These are phyloP conservation scores for Cochliopodium minus DNA, from an alignment of 208 protist genomes.

Conservation along the genomic window DNA sequence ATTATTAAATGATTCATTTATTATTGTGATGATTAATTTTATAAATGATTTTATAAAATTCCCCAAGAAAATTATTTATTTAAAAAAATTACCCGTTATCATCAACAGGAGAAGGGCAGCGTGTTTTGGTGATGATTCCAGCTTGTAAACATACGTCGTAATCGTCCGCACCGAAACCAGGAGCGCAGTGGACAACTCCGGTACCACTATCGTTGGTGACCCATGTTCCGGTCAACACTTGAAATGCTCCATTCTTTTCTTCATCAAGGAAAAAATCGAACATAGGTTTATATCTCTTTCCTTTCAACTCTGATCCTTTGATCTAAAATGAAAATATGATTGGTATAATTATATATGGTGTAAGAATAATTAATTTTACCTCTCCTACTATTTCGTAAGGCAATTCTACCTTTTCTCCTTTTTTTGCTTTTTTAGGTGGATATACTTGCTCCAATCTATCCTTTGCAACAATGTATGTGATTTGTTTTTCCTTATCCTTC, in stretches of 20 bases:
- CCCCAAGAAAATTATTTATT: too few species aligned
- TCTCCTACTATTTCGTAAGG: too few species aligned
- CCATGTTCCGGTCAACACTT: conserved; percentile 78
- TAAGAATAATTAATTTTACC: too few species aligned
- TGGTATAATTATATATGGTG: too few species aligned
- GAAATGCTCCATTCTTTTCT: conserved; percentile 53
- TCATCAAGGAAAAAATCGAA: conserved; percentile 78
- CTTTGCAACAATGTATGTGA: too few species aligned
- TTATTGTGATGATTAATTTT: too few species aligned
- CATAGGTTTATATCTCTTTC: conserved; percentile 74
- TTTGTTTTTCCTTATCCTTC: conserved; percentile 48
- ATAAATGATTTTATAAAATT: too few species aligned
- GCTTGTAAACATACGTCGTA: conserved; percentile 77
- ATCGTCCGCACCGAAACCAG: conserved; percentile 99
- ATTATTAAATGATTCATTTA: too few species aligned
- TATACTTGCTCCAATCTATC: background rate
- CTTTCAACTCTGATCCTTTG: conserved; percentile 65
- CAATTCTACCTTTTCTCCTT: too few species aligned
- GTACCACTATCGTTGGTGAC: conserved; percentile 91
- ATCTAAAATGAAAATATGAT: conserved; percentile 53
- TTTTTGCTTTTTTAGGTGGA: background rate
- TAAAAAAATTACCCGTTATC: conserved; percentile 79
- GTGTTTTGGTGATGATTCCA: conserved; percentile 65
- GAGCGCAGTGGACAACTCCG: conserved; percentile 97
- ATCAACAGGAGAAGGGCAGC: conserved; percentile 98